phyloP scores from a whole-genome alignment of 805 yeast genomes.

The Pichia membranifaciens region DNA sequence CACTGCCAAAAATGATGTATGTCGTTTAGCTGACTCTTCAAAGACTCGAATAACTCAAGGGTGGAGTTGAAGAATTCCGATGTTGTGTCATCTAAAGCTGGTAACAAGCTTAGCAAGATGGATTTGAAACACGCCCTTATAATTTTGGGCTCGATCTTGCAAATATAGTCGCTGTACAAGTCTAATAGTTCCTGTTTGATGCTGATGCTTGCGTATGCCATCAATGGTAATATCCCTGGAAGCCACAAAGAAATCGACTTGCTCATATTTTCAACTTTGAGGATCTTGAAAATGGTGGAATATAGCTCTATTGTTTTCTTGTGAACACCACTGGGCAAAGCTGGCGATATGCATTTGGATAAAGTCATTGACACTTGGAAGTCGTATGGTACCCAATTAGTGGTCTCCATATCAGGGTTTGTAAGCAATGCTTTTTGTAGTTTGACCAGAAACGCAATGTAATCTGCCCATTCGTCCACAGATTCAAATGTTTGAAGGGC shows the following conservation, averaged over 20 bases:
- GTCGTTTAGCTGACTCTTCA: slow-evolving; percentile 52
- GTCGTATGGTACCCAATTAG: slow-evolving; percentile 61
- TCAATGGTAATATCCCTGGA: slow-evolving; percentile 85
- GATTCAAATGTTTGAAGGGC: slow-evolving; percentile 72
- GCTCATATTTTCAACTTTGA: slow-evolving; percentile 52
- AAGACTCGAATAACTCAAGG: slow-evolving; percentile 51
- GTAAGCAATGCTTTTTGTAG: slow-evolving; percentile 65
- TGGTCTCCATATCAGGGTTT: slow-evolving; percentile 35
- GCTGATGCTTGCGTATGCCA: slow-evolving; percentile 83
- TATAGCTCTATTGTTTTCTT: slow-evolving; percentile 80
- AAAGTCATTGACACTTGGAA: slow-evolving; percentile 62
- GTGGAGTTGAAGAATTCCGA: slow-evolving; percentile 71
- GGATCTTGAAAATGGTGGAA: slow-evolving; percentile 56
- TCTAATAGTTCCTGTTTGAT: slow-evolving; percentile 74
- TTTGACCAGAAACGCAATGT: slow-evolving; percentile 80
- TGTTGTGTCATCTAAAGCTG: slow-evolving; percentile 90
- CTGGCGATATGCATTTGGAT: slow-evolving; percentile 73
- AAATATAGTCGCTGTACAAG: slow-evolving; percentile 50
- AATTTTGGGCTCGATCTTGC: slow-evolving; percentile 43
- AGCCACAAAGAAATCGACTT: slow-evolving; percentile 69
- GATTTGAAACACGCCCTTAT: slow-evolving; percentile 61
- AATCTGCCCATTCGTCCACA: slow-evolving; percentile 97
- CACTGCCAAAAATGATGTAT: slow-evolving; percentile 85
- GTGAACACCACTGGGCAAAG: slow-evolving; percentile 93
- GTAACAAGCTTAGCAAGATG: slow-evolving; percentile 63